These are phyloP conservation scores for Citrus sp. DNA, from an alignment of 345 rosid genomes.

Conservation along the genomic window DNA sequence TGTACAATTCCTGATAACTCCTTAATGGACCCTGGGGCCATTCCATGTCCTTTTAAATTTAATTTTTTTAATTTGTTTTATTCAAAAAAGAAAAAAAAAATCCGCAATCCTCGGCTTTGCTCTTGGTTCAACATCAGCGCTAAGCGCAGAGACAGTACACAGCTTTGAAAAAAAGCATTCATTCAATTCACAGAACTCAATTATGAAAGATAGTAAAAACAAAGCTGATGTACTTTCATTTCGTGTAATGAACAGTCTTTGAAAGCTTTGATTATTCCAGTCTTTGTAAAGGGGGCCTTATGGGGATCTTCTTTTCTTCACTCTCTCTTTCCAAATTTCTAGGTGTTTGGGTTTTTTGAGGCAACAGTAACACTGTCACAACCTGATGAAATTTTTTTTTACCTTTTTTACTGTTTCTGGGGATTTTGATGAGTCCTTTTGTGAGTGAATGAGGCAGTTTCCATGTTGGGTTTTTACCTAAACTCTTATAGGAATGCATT, in stretches of 20 bases:
- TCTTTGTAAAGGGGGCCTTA: background rate
- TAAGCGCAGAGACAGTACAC: no score
- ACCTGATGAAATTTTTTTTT: no score
- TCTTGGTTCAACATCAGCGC: no score
- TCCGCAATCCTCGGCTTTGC: no score
- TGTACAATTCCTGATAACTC: background rate
- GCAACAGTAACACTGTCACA: background rate
- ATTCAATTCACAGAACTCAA: background rate
- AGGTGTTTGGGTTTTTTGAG: background rate
- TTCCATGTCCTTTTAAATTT: no score
- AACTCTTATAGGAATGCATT: background rate
- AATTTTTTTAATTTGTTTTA: no score
- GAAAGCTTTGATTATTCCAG: background rate
- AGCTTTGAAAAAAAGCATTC: no score
- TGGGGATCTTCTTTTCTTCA: background rate
- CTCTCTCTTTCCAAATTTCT: background rate
- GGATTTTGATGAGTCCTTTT: background rate
- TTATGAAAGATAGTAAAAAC: background rate
- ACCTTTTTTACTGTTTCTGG: background rate
- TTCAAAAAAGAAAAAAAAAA: no score
- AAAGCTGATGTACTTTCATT: background rate
- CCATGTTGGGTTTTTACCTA: background rate
- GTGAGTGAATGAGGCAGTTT: background rate
- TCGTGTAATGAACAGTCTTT: background rate
- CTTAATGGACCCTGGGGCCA: no score